These are phyloP conservation scores for Ophiostoma quercus DNA, from an alignment of 2,329 filamentous ascomycete species.

Conservation along the genomic window DNA sequence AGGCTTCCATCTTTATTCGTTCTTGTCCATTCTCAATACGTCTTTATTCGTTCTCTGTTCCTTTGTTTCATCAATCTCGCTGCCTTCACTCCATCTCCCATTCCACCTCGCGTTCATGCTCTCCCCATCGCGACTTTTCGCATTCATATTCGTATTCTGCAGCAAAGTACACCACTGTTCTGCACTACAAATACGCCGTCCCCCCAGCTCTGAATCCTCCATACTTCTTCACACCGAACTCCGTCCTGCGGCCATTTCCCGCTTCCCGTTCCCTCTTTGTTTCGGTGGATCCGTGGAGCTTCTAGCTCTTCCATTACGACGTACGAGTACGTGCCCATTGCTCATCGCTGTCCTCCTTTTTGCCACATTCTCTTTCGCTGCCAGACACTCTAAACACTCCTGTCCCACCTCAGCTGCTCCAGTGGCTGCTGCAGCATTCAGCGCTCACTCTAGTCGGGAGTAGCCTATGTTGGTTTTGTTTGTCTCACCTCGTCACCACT, in stretches of 20 bases:
- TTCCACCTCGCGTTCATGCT: background rate
- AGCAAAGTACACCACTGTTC: background rate
- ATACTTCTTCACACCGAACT: background rate
- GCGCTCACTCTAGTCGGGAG: background rate
- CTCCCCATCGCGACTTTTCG: background rate
- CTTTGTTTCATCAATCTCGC: background rate
- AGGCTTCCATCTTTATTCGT: background rate
- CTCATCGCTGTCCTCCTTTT: constrained; percentile 1
- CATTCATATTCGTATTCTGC: background rate
- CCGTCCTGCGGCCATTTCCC: background rate
- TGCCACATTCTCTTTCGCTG: background rate
- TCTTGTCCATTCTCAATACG: no score
- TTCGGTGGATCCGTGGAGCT: constrained; percentile 8
- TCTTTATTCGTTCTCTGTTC: background rate
- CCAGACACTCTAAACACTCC: background rate
- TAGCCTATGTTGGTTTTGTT: background rate
- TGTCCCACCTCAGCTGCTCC: background rate
- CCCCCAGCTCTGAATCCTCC: background rate
- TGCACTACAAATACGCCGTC: background rate
- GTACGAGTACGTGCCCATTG: no score
- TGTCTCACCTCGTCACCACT: constrained; percentile 1
- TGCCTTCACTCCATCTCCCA: background rate
- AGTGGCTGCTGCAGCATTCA: background rate
- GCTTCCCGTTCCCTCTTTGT: background rate
- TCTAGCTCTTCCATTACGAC: background rate